Evolutionary conservation across 106 monocot species (phyloP), one percentile per base, ranked within the genome.

Genomic region (Dendrobium huoshanense): DNA sequence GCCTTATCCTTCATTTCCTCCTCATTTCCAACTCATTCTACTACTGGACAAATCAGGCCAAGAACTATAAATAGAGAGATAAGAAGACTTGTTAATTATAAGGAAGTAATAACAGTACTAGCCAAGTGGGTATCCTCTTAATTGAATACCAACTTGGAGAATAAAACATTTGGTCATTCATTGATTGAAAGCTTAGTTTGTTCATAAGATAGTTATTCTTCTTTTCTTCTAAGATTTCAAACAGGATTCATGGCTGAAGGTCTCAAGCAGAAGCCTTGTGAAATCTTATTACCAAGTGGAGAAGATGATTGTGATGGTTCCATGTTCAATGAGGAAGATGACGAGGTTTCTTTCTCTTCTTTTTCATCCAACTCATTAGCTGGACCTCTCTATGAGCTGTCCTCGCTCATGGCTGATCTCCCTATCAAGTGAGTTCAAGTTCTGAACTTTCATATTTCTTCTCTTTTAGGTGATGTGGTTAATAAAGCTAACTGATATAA

Each of bases 321-420:
- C 27, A 9, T 11, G 72, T 72, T 33, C 33, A 37, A 33, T 37
- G 72, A 40, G 72, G 72, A 72, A 29, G 72, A 72, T 4, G 72
- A 64, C 5, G 64, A n/a, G 8, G 7, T 25, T n/a, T 64, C 24
- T n/a, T 64, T 25, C 25, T 9, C 64, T 64, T 64, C 72, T 40
- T 72, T 9, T 37, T 72, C 33, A 10, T 72, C 37, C 3, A 33
- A 29, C 37, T 40, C 72, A 2, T 29, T 9, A 9, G 33, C 29
- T 72, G 72, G 72, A 40, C 72, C 72, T 72, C 72, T 72, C 31
- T 72, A 15, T 72, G 72, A 72, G 9, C 2, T 72, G 37, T 74
- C 74, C 7, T 74, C 74, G 0, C 19, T 74, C 74, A 74, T 74
- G 74, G 74, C 4, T 13, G 74, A 74, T 42, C 74, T 74, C 20